Evolutionary conservation across 129 eudicot species (phyloP), one percentile per base, ranked within the genome.

Genomic region (Arctium minus): DNA sequence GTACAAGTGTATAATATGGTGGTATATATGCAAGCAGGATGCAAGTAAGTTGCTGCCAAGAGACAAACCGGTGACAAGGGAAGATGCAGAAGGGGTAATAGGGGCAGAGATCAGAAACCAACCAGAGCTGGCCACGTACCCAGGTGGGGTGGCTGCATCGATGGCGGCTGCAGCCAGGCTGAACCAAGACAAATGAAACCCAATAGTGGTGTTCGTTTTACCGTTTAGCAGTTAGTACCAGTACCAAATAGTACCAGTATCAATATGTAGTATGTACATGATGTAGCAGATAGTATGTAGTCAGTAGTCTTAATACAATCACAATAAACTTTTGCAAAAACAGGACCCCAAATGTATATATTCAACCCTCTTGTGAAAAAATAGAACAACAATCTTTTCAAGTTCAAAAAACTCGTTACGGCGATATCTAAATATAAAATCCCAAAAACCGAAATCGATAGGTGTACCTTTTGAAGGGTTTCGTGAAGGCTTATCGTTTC

Each of bases 121-220:
- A 30, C 87, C 89, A 18, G 73, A 69, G 10, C 31, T 74, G 89
- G 78, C 79, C 0, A 81, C 92, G 0, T 29, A 86, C 76, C 90
- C 89, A 0, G 94, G 91, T 7, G 97, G 94, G 5, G 94, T 92
- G 65, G 89, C 92, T 0, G 83, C 87, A n/a, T 78, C 91, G 5
- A 78, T 90, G 86, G 86, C 86, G 5, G 86, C 89, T 0, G 89
- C 91, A 0, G 90, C 87, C 2, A 85, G 83, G 50, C 88, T 86
- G 11, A 89, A 89, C 64, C 68, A 77, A 35, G 75, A 38, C 44
- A 70, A 83, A 48, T 72, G 11, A 67, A 60, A 60, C 5, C 27
- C 27, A 22, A 0, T 4, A n/a, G 3, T 5, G 3, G 29, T 17
- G 68, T 18, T 5, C n/a, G 2, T 2, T n/a, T 60, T 60, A 17